Evolutionary conservation across 805 yeast species (phyloP), one percentile per base, ranked within the genome.

Genomic region (Brettanomyces anomalus): DNA sequence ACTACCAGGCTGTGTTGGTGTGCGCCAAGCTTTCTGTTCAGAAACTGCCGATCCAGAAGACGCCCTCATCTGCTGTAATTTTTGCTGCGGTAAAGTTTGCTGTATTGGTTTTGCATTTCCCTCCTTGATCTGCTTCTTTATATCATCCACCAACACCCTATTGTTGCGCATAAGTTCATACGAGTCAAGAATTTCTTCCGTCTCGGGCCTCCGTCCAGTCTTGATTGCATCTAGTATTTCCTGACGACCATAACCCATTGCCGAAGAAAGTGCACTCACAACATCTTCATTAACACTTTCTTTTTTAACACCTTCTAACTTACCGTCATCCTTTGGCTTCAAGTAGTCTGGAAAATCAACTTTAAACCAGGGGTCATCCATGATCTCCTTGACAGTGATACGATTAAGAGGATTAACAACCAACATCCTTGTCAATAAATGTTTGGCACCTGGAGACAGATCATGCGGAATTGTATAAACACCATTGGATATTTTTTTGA

Each of bases 281-380:
- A 86, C 82, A 49, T 76, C 80, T 43, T 84, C 88, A 62, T 87
- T 93, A 33, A 84, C 68, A 40, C 75, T 79, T 18, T 49, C 54
- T 11, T 46, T 37, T 7, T 62, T 46, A 28, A 52, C 39, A 20
- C 41, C 48, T 48, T 66, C 67, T 48, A 55, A 62, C 49, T 51
- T 58, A 52, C 57, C 61, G 42, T 55, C 64, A 51, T 71, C 77
- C 33, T 74, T 74, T 5, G 93, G 86, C 43, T 81, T 66, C 47
- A 89, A 71, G 57, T 87, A 86, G 28, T 81, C 87, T 26, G 90
- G 85, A 49, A 90, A 76, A 43, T 77, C 87, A 10, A 76, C 77
- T 51, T 77, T 80, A 65, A 89, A 89, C 97, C 97, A 89, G 49
- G 85, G 89, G 60, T 90, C 96, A 56, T 87, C 83, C 81, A 88